Evolutionary conservation across 331 rosid genomes (phyloP).

Genomic region (Dryas integrifolia): DNA sequence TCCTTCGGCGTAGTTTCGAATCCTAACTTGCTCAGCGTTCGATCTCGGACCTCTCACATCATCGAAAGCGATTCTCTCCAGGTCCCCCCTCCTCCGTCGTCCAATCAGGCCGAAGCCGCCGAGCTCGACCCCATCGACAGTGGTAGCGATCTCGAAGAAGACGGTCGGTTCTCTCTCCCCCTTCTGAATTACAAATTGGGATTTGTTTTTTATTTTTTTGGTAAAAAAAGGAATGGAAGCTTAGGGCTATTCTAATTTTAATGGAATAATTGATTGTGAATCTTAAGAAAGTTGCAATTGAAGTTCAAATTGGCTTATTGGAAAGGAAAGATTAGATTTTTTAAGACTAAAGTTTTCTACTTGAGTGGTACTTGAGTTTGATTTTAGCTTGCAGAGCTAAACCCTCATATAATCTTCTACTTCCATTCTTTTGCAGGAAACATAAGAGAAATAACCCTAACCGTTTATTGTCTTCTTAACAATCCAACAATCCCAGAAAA

Average conservation of each 20-base stretch:
- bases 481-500: background rate
- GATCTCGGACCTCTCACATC: conserved; percentile 49
- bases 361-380: background rate
- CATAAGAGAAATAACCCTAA: background rate
- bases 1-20: conserved; percentile 64
- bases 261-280: background rate
- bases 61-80: conserved; percentile 49
- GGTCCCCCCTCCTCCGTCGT: conserved; percentile 24
- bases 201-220: background rate
- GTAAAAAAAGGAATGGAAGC: background rate
- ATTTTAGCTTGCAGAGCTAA: background rate
- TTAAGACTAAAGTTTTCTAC: background rate
- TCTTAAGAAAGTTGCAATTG: background rate
- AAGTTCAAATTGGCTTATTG: background rate
- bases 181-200: background rate
- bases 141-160: conserved; percentile 87
- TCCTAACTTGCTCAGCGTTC: conserved; percentile 54
- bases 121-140: conserved; percentile 30
- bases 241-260: background rate
- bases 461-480: background rate
- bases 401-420: background rate
- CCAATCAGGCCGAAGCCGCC: conserved; percentile 19
- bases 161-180: conserved; percentile 45
- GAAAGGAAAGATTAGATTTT: background rate
- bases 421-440: background rate